phyloP scores from a whole-genome alignment of 495 filamentous ascomycete genomes.

The Pseudevernia furfuracea region DNA sequence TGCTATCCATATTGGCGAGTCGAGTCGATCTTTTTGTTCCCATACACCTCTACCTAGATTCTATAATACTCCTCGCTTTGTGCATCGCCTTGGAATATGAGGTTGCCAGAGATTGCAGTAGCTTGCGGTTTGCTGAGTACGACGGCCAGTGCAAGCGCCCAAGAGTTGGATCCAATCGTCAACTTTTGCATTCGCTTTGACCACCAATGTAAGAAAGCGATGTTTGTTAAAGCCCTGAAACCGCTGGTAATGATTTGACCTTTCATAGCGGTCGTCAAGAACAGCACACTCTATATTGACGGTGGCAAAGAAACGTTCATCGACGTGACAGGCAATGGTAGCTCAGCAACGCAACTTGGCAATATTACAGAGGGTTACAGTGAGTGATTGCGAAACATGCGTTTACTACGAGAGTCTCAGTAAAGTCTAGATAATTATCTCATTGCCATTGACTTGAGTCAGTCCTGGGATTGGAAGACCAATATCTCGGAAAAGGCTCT shows the following conservation, averaged over 20 bases:
- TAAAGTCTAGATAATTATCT: constrained; percentile 32
- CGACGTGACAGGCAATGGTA: constrained; percentile 17
- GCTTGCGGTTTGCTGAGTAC: not conserved
- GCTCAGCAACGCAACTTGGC: constrained; percentile 10
- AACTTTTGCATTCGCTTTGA: constrained; percentile 32
- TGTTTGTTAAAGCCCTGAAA: not conserved
- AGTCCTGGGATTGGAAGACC: constrained; percentile 39
- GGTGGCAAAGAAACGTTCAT: constrained; percentile 34
- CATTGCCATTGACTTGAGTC: constrained; percentile 32
- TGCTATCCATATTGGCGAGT: no score
- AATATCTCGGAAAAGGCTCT: constrained; percentile 33
- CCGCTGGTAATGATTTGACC: constrained; percentile 15
- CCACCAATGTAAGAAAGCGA: constrained; percentile 30
- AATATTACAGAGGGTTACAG: constrained; percentile 26
- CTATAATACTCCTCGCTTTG: not conserved
- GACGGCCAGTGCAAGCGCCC: constrained; percentile 1
- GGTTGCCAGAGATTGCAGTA: not conserved
- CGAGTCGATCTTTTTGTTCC: not conserved
- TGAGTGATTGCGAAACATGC: constrained; percentile 6
- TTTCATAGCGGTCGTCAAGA: constrained; percentile 32
- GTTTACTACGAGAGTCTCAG: not conserved
- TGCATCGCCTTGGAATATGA: not conserved
- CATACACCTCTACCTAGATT: not conserved
- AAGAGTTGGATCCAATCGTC: constrained; percentile 28
- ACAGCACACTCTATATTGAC: constrained; percentile 36